These are phyloP conservation scores for Malus hybrid DNA, from an alignment of 331 rosid genomes.

Conservation along the genomic window DNA sequence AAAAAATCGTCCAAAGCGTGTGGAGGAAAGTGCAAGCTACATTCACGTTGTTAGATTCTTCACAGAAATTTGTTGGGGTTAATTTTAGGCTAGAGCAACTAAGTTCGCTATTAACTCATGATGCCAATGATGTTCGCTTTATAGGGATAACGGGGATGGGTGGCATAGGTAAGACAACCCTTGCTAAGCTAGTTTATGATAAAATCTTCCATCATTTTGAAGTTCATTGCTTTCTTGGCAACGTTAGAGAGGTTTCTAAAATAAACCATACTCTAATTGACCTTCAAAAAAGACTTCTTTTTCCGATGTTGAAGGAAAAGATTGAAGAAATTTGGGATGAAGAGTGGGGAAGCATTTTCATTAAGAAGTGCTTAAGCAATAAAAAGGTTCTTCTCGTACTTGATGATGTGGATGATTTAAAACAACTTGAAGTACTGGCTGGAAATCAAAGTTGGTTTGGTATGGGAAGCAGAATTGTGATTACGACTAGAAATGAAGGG, in stretches of 20 bases:
- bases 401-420: constrained; percentile 9
- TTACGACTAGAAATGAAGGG: constrained; percentile 5
- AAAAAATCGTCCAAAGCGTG: too few species aligned
- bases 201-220: background rate
- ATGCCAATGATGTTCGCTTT: too few species aligned
- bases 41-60: too few species aligned
- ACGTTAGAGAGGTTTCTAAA: background rate
- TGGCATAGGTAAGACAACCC: too few species aligned
- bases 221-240: background rate
- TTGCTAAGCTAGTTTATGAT: too few species aligned
- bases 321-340: background rate
- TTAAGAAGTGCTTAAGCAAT: background rate
- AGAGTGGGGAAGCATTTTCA: background rate
- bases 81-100: too few species aligned
- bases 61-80: too few species aligned
- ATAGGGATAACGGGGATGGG: too few species aligned
- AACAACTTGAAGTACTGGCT: background rate
- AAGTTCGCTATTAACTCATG: too few species aligned
- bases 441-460: constrained; percentile 3
- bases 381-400: constrained; percentile 5
- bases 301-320: background rate
- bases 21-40: too few species aligned
- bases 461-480: constrained; percentile 8
- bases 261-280: background rate
- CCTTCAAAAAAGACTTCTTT: background rate